Evolutionary conservation across 192 early-diverging fungal species (phyloP), one percentile per base, ranked within the genome.

Genomic region (Entomortierella beljakovae): DNA sequence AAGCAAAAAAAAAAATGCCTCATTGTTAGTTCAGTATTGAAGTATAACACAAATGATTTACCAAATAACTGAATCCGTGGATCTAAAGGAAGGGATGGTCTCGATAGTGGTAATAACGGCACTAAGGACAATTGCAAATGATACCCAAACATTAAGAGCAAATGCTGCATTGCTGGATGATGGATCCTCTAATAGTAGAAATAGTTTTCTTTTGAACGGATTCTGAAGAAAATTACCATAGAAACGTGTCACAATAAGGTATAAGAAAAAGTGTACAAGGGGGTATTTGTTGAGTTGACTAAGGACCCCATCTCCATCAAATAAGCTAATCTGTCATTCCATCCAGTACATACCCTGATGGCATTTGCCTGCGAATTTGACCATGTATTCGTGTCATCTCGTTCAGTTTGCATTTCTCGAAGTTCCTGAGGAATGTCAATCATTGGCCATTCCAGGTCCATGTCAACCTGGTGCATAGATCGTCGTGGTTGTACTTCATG

Each of bases 31-130:
- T 31, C 11, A 20, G 1, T 7, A 22, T 10, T 0, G n/a, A n/a
- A n/a, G 11, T 25, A 20, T 43, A 8, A 2, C 15, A 37, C 18
- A 11, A 38, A 57, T 26, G 38, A 20, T 79, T n/a, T 85, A 87
- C 88, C 88, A 89, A 7, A 88, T 68, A 38, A 61, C 73, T 34
- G 84, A 87, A 32, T 85, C 80, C 11, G 81, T 84, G 9, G 87
- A 86, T 37, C 89, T 86, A 58, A 92, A 90, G 26, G 90, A 52
- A 49, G 93, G 93, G 29, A 94, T 93, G 31, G 93, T 94, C 83
- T 94, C 93, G 53, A 94, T 82, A 18, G 92, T 92, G 0, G 92
- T 90, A 57, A 92, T 87, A 4, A 93, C 85, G 1, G 92, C 89
- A 80, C 89, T 89, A 29, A 90, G 83, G 13, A 93, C 87, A 50